Percentiles rank a stretch among this genome's conserved stretches.
phyloP scores from a whole-genome alignment of 2,329 filamentous ascomycete genomes.

The Pseudonectria buxi region DNA sequence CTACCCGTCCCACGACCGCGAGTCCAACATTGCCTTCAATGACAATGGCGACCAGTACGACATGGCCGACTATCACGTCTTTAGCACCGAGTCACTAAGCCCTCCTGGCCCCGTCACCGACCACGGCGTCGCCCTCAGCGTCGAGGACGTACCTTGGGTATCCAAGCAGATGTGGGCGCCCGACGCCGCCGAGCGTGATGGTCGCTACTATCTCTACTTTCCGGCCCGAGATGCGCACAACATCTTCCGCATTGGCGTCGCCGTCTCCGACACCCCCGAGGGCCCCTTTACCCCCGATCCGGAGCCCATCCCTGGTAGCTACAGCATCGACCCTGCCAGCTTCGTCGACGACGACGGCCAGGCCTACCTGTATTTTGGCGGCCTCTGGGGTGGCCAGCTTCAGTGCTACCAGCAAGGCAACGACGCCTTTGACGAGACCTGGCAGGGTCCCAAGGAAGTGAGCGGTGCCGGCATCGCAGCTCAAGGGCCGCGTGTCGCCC shows the following conservation, averaged over 20 bases:
- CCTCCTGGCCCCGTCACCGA: slow-evolving; percentile 57
- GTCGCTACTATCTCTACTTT: slow-evolving; percentile 70
- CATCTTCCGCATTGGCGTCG: slow-evolving; percentile 70
- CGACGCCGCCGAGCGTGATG: slow-evolving; percentile 62
- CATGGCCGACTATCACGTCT: slow-evolving; percentile 79
- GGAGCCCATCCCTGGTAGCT: slow-evolving; percentile 59
- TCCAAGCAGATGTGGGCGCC: slow-evolving; percentile 77
- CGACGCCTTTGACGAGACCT: slow-evolving; percentile 46
- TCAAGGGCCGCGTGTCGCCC: slow-evolving; percentile 60
- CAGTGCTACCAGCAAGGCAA: slow-evolving; percentile 62
- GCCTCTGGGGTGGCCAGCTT: slow-evolving; percentile 74
- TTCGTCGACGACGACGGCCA: slow-evolving; percentile 56
- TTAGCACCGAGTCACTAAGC: slow-evolving; percentile 48
- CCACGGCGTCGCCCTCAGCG: slow-evolving; percentile 62
- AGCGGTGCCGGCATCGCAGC: slow-evolving; percentile 48
- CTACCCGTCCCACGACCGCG: slow-evolving; percentile 74
- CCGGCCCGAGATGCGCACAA: slow-evolving; percentile 64
- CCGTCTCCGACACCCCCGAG: slow-evolving; percentile 54
- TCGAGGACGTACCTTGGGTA: slow-evolving; percentile 66
- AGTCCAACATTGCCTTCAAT: slow-evolving; percentile 68
- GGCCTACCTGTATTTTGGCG: slow-evolving; percentile 59
- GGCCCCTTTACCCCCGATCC: slow-evolving; percentile 64
- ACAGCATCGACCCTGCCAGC: slow-evolving; percentile 68
- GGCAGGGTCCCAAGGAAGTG: slow-evolving; percentile 54
- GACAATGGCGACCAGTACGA: slow-evolving; percentile 83